Percentiles rank a stretch among this genome's conserved stretches.
Conservation (phyloP, 352 stramenopile species). For the Globisporangium canariense region DNA sequence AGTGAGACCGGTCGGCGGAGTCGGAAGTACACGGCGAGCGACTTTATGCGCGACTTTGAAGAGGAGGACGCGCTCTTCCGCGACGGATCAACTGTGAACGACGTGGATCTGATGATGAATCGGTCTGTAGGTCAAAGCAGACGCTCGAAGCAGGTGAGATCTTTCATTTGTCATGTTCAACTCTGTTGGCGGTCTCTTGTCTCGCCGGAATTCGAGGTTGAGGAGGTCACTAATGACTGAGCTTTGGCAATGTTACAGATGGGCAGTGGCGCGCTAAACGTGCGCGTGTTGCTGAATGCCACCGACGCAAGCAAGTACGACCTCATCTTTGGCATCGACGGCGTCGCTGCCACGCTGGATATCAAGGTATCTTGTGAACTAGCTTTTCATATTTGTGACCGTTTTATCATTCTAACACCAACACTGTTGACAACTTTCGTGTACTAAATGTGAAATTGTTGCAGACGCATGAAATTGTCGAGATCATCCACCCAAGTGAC, state of each 20-base stretch:
- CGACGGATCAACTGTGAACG: constrained; percentile 23
- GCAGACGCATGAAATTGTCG: constrained; percentile 50
- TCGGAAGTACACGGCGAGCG: constrained; percentile 69
- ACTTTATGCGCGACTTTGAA: constrained; percentile 81
- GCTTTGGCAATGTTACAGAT: constrained; percentile 1
- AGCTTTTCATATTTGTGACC: not conserved
- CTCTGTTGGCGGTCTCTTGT: too few relatives aligned
- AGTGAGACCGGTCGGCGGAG: constrained; percentile 33
- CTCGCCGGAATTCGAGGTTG: not conserved
- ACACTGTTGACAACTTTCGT: not conserved
- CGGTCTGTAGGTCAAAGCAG: not conserved
- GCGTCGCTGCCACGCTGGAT: constrained; percentile 50
- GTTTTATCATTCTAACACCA: not conserved
- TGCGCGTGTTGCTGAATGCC: constrained; percentile 56
- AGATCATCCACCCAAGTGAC: constrained; percentile 12
- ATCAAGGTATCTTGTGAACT: constrained; percentile 39
- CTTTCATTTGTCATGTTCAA: not conserved
- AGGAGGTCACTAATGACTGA: not conserved
- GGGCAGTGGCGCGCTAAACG: constrained; percentile 21
- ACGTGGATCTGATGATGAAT: constrained; percentile 15
- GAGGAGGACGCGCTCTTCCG: constrained; percentile 47
- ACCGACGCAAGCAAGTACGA: constrained; percentile 59
- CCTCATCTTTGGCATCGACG: constrained; percentile 62
- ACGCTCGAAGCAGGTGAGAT: constrained; percentile 11
- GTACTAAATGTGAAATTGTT: not conserved